A percentile compares a stretch with the other conserved stretches of the same genome.
These are phyloP conservation scores for Tricholoma hemisulphureum DNA, from an alignment of 768 basidiomycete genomes.

Conservation along the genomic window DNA sequence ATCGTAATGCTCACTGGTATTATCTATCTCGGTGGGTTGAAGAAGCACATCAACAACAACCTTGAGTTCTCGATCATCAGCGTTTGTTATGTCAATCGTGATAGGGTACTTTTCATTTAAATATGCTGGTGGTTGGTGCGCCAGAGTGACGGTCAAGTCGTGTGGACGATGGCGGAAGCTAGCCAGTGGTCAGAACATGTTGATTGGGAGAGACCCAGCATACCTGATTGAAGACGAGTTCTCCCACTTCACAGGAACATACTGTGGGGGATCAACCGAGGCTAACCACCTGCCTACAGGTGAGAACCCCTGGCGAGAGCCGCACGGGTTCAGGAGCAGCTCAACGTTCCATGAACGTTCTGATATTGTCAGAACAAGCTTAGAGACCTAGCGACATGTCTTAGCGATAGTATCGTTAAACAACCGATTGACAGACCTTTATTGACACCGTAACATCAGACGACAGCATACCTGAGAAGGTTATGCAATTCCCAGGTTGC, in stretches of 20 bases:
- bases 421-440: slow-evolving; percentile 41
- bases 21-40: slow-evolving; percentile 76
- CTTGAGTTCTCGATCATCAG: slow-evolving; percentile 68
- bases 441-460: slow-evolving; percentile 50
- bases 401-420: slow-evolving; percentile 2
- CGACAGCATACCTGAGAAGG: slow-evolving; percentile 60
- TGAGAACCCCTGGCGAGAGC: slow-evolving; percentile 31
- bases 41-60: slow-evolving; percentile 72
- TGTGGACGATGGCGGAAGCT: slow-evolving; percentile 69
- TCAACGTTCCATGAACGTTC: slow-evolving; percentile 69
- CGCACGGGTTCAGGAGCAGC: slow-evolving; percentile 50
- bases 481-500: slow-evolving; percentile 48
- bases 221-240: slow-evolving; percentile 49
- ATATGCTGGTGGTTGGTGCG: slow-evolving; percentile 68
- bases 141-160: slow-evolving; percentile 49
- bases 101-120: slow-evolving; percentile 82
- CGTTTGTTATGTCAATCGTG: slow-evolving; percentile 63
- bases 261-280: slow-evolving; percentile 51
- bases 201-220: slow-evolving; percentile 19
- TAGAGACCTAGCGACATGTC: slow-evolving; percentile 33
- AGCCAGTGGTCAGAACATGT: slow-evolving; percentile 5
- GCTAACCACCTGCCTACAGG: slow-evolving; percentile 54
- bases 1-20: slow-evolving; percentile 49
- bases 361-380: slow-evolving; percentile 50
- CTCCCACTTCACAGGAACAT: slow-evolving; percentile 50